Evolutionary conservation across 2,329 filamentous ascomycete genomes (phyloP).

Genomic region (Exophiala spinifera): DNA sequence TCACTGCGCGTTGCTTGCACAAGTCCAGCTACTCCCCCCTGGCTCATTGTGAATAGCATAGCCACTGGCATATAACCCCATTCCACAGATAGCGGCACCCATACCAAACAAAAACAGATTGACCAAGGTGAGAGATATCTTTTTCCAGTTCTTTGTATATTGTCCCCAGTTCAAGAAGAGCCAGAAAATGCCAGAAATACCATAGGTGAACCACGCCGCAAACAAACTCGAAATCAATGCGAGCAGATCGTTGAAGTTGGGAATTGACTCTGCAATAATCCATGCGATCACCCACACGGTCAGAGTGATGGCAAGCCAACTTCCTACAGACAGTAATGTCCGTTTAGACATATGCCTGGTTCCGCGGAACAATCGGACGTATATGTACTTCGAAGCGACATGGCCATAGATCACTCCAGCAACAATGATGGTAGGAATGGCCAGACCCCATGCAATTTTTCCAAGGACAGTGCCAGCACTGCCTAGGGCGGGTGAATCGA

Average conservation of each 20-base stretch:
- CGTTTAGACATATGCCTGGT: slow-evolving; percentile 55
- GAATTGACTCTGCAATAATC: slow-evolving; percentile 67
- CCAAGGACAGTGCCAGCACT: slow-evolving; percentile 56
- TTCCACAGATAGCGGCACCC: slow-evolving; percentile 32
- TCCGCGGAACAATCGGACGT: slow-evolving; percentile 60
- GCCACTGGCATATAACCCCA: slow-evolving; percentile 43
- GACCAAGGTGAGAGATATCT: slow-evolving; percentile 29
- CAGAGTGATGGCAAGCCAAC: slow-evolving; percentile 59
- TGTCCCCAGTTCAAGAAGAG: slow-evolving; percentile 36
- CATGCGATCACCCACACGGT: slow-evolving; percentile 60
- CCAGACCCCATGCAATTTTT: slow-evolving; percentile 66
- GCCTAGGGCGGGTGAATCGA: slow-evolving; percentile 64
- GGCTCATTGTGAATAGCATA: slow-evolving; percentile 37
- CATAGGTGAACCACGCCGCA: slow-evolving; percentile 63
- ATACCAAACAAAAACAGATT: slow-evolving; percentile 16
- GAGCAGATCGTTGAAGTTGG: slow-evolving; percentile 66
- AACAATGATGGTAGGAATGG: slow-evolving; percentile 67
- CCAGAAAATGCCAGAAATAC: slow-evolving; percentile 37
- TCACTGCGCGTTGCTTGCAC: slow-evolving; percentile 35
- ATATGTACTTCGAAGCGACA: slow-evolving; percentile 65
- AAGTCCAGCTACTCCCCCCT: slow-evolving; percentile 39
- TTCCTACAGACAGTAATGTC: slow-evolving; percentile 50
- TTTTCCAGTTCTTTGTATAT: slow-evolving; percentile 33
- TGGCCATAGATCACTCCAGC: slow-evolving; percentile 69
- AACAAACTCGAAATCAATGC: slow-evolving; percentile 63